A percentile compares a stretch with the other conserved stretches of the same genome.
Conservation (phyloP, 345 rosid species). For the Bruguiera parviflora region DNA sequence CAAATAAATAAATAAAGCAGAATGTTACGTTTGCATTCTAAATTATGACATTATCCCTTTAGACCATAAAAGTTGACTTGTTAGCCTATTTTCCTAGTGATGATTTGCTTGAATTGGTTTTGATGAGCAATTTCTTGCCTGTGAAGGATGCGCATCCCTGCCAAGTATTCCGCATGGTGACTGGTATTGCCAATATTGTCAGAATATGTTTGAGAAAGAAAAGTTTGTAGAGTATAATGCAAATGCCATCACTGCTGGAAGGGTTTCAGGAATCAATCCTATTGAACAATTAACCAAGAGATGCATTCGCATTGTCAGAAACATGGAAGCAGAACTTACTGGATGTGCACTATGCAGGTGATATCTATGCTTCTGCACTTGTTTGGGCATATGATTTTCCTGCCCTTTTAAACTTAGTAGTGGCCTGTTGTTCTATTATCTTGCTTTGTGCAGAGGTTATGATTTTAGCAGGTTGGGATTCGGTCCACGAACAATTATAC, state of each 20-base stretch:
- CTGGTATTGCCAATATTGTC: slow-evolving; percentile 85
- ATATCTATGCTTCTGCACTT: slow-evolving; percentile 15
- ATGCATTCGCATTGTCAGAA: slow-evolving; percentile 78
- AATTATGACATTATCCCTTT: too few species aligned
- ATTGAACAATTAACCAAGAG: slow-evolving; percentile 71
- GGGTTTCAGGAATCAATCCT: slow-evolving; percentile 77
- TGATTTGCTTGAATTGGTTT: slow-evolving; percentile 10
- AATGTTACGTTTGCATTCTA: too few species aligned
- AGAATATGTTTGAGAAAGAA: slow-evolving; percentile 54
- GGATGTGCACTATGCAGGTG: slow-evolving; percentile 95
- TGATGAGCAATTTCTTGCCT: slow-evolving; percentile 19
- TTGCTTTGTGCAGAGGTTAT: slow-evolving; percentile 55
- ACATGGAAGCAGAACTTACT: slow-evolving; percentile 53
- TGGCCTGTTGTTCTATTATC: neutral
- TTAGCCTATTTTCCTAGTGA: slow-evolving; percentile 9
- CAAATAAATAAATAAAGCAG: too few species aligned
- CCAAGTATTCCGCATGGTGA: slow-evolving; percentile 54
- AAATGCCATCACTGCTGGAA: slow-evolving; percentile 86
- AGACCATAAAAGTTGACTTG: neutral
- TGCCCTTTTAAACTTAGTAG: slow-evolving; percentile 2
- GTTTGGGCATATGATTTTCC: neutral
- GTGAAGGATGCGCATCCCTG: slow-evolving; percentile 73
- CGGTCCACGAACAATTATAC: slow-evolving; percentile 77
- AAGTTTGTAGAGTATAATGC: slow-evolving; percentile 61
- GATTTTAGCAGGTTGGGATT: slow-evolving; percentile 61